phyloP scores from a whole-genome alignment of 78 protist species.

The Dictyostelium brefeldianum region DNA sequence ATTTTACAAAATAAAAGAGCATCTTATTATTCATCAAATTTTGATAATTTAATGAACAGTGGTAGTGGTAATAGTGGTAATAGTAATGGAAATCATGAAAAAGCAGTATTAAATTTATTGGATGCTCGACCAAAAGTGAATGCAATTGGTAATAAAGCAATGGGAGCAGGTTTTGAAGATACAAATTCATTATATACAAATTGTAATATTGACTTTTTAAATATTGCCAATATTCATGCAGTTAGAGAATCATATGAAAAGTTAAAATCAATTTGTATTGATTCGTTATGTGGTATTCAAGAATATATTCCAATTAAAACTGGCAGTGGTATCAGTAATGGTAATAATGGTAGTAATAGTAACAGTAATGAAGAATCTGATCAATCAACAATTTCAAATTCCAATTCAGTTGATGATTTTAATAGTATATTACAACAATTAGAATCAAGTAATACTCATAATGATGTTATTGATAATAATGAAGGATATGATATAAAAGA shows the following conservation, averaged over 20 bases:
- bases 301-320: not conserved
- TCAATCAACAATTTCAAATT: not conserved
- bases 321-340: not conserved
- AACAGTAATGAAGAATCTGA: not conserved
- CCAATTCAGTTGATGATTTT: not conserved
- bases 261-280: conserved; percentile 24
- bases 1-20: not conserved
- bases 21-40: not conserved
- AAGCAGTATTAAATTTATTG: conserved; percentile 5
- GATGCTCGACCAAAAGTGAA: conserved; percentile 71
- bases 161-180: conserved; percentile 62
- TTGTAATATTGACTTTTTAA: conserved; percentile 75
- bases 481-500: not conserved
- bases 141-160: conserved; percentile 62
- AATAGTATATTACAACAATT: conserved; percentile 1
- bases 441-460: not conserved
- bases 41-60: not conserved
- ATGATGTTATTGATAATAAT: conserved; percentile 17
- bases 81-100: not conserved
- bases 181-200: conserved; percentile 38
- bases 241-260: conserved; percentile 30
- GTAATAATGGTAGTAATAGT: not conserved
- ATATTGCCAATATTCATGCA: conserved; percentile 92
- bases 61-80: not conserved
- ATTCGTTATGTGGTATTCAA: conserved; percentile 15